Evolutionary conservation across 352 stramenopile genomes (phyloP), one percentile per base, ranked within the genome.

Genomic region (Phytopythium helicoides): DNA sequence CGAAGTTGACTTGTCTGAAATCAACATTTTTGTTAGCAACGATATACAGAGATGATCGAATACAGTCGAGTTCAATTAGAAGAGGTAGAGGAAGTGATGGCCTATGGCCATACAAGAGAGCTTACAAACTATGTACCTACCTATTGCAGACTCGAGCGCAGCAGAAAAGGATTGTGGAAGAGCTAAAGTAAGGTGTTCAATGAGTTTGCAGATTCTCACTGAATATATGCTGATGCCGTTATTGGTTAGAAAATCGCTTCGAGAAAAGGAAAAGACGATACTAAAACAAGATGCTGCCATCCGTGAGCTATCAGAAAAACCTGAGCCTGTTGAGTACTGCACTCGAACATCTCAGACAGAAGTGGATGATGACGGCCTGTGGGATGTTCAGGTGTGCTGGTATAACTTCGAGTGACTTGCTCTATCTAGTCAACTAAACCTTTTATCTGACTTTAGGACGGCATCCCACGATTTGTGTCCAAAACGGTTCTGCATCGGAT

Each of bases 281-380:
- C 52, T 21, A 10, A 80, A 71, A 37, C 72, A 85, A 41, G 60
- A 73, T 12, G 54, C 66, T 6, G 63, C 57, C 6, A 76, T 89
- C 26, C 75, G 54, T 9, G 64, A 81, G 33, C 50, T 89, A 12
- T 66, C 65, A 2, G 60, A 74, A 44, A 64, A 74, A n/a, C 46
- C 35, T 19, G 59, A 21, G 19, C 62, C 39, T 9, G 25, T 59
- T 2, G 37, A 58, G 1, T 52, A 58, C 6, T 50, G 56, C 4
- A 68, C 55, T 0, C 52, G 40, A 9, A 70, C 62, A 0, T 77
- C 74, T 2, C 78, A 89, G 56, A 89, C 78, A 0, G 59, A 76
- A 54, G 74, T 88, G n/a, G 66, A 86, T 34, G 78, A 88, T 47
- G 78, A 92, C 52, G 81, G 81, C 2, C 62, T 89, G 14, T 89